Conservation (phyloP, 306 rosid genomes). For the Dryas octopetala region DNA sequence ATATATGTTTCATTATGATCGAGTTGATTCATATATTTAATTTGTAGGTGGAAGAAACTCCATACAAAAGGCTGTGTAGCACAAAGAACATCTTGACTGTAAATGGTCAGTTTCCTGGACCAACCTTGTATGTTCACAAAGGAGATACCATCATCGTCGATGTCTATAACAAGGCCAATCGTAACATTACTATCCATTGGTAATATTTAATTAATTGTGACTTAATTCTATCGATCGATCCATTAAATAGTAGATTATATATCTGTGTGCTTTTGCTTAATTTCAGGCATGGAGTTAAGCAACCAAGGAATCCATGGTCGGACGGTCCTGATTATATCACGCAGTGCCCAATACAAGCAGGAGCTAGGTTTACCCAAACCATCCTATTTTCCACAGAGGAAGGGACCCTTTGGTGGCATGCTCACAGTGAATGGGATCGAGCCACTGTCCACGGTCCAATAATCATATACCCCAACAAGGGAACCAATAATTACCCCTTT, state of each 20-base stretch:
- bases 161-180: constrained; percentile 37
- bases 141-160: constrained; percentile 45
- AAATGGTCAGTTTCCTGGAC: constrained; percentile 53
- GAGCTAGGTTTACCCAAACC: constrained; percentile 34
- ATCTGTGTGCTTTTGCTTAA: not conserved
- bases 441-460: constrained; percentile 63
- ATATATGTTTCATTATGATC: not conserved
- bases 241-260: too few relatives aligned
- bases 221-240: too few relatives aligned
- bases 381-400: constrained; percentile 42
- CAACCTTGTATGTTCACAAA: constrained; percentile 30
- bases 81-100: constrained; percentile 50
- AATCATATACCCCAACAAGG: constrained; percentile 35
- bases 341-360: constrained; percentile 52
- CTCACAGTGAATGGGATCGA: constrained; percentile 61
- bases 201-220: not conserved
- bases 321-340: constrained; percentile 52
- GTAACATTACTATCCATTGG: constrained; percentile 62
- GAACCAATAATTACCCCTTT: constrained; percentile 31
- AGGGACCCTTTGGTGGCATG: constrained; percentile 78
- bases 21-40: not conserved
- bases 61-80: constrained; percentile 33
- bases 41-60: constrained; percentile 26
- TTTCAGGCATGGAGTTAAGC: constrained; percentile 52
- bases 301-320: constrained; percentile 47